These are phyloP conservation scores for Irpex sp. DNA, from an alignment of 1,284 basidiomycete genomes.

Conservation along the genomic window DNA sequence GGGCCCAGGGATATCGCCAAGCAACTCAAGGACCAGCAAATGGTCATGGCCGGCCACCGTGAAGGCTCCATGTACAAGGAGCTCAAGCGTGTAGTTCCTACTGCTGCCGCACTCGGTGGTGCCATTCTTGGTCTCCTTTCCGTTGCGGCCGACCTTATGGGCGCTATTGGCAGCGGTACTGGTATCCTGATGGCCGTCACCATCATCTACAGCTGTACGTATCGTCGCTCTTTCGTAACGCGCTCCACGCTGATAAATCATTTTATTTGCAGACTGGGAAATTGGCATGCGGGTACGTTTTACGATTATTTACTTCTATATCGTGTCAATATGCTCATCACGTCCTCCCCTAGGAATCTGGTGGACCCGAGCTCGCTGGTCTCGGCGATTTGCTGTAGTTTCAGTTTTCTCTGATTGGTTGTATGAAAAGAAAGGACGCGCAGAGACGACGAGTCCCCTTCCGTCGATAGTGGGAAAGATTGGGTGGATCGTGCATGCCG, in stretches of 20 bases:
- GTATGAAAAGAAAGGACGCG: conserved; percentile 1
- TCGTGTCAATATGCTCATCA: neutral
- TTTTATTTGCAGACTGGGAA: conserved; percentile 57
- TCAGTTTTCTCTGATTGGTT: neutral
- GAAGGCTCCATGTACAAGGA: conserved; percentile 99
- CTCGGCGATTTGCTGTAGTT: conserved; percentile 58
- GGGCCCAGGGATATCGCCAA: conserved; percentile 96
- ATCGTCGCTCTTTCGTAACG: neutral
- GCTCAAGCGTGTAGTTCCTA: conserved; percentile 95
- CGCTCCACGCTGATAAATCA: neutral
- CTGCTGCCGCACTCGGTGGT: conserved; percentile 95
- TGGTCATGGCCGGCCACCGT: conserved; percentile 98
- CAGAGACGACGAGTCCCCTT: neutral
- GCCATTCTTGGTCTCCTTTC: conserved; percentile 92
- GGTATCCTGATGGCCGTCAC: conserved; percentile 98
- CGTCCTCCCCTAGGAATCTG: conserved; percentile 46
- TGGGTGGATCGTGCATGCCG: neutral
- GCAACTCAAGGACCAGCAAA: conserved; percentile 97
- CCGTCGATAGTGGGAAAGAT: neutral
- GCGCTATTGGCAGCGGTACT: conserved; percentile 94
- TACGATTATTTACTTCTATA: neutral
- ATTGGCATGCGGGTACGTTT: conserved; percentile 62
- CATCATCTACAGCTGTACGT: conserved; percentile 91
- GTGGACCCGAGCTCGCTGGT: conserved; percentile 72
- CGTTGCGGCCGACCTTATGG: conserved; percentile 95